Evolutionary conservation across 2,329 filamentous ascomycete genomes (phyloP), one percentile per base, ranked within the genome.

Genomic region (Chalaropsis ovoidea): DNA sequence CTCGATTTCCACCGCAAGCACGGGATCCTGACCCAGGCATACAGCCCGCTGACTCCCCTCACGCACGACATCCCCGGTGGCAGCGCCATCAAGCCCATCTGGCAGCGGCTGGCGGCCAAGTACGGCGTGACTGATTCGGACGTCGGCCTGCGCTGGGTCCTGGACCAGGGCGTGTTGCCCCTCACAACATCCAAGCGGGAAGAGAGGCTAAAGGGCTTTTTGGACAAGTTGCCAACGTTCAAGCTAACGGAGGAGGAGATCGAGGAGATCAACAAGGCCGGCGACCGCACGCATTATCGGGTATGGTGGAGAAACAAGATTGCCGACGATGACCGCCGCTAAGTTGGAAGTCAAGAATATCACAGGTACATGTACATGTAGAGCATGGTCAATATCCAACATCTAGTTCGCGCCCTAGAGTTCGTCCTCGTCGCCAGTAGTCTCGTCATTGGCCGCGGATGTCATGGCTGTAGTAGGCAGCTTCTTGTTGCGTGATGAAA

Each of bases 121-220:
- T 85, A 87, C 69, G 79, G 77, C 17, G 83, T 85, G 47, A 77
- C 76, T 4, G 76, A 79, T 65, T 80, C 77, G 1, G 82, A 85
- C 65, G 73, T 86, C 63, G 81, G 81, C 15, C 73, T 87, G 70
- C 75, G 84, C 68, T 87, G 84, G 83, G 74, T 75, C 35, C 72
- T 87, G 43, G 84, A 87, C 70, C 81, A 83, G 72, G 83, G 80
- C 31, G 73, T 84, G 54, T 79, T 85, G 31, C 77, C 77, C 2
- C 71, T 87, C 65, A 86, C 84, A 0, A 87, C 85, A 11, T 86
- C 81, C 70, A 75, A 76, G 43, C 87, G 78, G 69, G 77, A 82
- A 71, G 77, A 83, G 69, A 76, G 86, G 61, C 74, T 88, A 68
- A 76, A 80, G 71, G 76, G 77, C n/a, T 86, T 82, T 70, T 69